These are phyloP conservation scores for Lablab purpureus DNA, from an alignment of 306 rosid species.

Conservation along the genomic window DNA sequence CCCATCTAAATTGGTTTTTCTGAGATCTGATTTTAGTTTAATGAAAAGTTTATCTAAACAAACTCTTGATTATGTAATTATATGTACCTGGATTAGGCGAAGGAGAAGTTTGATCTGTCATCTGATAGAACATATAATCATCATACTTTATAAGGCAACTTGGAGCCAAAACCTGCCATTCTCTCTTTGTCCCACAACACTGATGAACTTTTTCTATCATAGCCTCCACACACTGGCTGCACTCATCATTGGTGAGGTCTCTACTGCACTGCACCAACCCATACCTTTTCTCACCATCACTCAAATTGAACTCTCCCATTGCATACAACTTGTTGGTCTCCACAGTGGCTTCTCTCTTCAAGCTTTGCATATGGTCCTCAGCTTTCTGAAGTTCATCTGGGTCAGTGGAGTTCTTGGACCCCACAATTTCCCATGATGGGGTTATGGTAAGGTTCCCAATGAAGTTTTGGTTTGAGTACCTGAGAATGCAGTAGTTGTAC, in stretches of 20 bases:
- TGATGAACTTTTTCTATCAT: conserved; percentile 46
- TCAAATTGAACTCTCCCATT: conserved; percentile 38
- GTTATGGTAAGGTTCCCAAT: conserved; percentile 32
- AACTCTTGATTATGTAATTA: not conserved
- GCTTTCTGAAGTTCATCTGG: conserved; percentile 27
- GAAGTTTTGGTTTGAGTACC: conserved; percentile 46
- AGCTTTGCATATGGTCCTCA: conserved; percentile 26
- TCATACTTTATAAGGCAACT: conserved; percentile 51
- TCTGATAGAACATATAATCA: conserved; percentile 41
- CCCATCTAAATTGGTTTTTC: too few relatives aligned
- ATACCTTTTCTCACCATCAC: conserved; percentile 29
- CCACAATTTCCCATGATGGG: conserved; percentile 38
- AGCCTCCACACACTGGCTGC: conserved; percentile 49
- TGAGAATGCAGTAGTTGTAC: conserved; percentile 47
- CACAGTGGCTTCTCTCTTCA: conserved; percentile 45
- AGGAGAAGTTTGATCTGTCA: conserved; percentile 32
- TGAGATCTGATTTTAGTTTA: too few relatives aligned
- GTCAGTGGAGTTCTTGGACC: not conserved
- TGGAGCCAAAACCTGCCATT: conserved; percentile 51
- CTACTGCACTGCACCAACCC: conserved; percentile 55
- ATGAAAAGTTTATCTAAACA: too few relatives aligned
- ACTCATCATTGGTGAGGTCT: conserved; percentile 42
- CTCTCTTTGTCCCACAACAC: conserved; percentile 41
- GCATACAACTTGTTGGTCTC: conserved; percentile 43
- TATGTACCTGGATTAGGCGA: conserved; percentile 31